phyloP scores from a whole-genome alignment of 306 rosid genomes.

The Prunus fruticosa region DNA sequence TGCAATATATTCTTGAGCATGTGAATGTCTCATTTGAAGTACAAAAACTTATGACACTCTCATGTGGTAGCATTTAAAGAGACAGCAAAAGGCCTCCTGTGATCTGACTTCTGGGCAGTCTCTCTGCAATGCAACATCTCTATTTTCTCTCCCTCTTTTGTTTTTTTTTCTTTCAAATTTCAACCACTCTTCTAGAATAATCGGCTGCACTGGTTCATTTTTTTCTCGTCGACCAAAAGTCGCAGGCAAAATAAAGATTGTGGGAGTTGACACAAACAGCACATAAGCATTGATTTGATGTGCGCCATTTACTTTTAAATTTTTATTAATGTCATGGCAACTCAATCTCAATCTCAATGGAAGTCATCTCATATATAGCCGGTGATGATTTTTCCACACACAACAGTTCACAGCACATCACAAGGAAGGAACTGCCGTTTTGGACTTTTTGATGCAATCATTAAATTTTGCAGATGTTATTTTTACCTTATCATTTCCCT shows the following conservation, averaged over 20 bases:
- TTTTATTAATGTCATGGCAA: neutral
- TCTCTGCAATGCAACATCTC: neutral
- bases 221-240: neutral
- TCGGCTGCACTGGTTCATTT: neutral
- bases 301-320: too few relatives aligned
- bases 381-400: neutral
- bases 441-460: neutral
- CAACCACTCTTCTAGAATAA: neutral
- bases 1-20: constrained; percentile 12
- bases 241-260: neutral
- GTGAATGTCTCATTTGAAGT: constrained; percentile 23
- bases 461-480: neutral
- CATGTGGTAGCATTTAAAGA: constrained; percentile 36
- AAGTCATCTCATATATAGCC: neutral
- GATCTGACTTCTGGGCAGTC: neutral
- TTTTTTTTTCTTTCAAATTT: neutral
- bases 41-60: constrained; percentile 22
- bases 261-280: neutral
- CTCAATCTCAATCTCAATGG: neutral
- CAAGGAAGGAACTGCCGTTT: neutral
- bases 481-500: neutral
- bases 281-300: neutral
- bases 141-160: neutral
- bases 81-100: constrained; percentile 1
- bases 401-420: neutral